Percentiles rank a stretch among this genome's conserved stretches.
Conservation (phyloP, 371 early-diverging fungal genomes). For the Mucor irregularis region DNA sequence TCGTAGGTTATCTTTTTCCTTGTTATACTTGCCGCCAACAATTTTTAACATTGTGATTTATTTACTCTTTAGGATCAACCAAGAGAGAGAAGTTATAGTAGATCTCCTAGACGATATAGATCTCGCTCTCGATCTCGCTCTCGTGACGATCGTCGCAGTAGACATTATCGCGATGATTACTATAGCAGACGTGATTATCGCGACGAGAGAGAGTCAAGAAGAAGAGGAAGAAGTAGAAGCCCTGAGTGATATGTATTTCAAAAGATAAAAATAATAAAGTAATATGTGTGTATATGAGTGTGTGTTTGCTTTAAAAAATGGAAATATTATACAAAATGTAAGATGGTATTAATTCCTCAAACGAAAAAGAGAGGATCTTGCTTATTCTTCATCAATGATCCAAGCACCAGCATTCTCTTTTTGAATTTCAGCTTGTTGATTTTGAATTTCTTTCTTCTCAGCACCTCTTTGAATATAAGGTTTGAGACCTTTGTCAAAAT, state of each 20-base stretch:
- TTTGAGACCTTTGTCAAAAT: constrained; percentile 42
- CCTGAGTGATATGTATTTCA: neutral
- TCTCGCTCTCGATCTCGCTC: constrained; percentile 31
- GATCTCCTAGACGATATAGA: constrained; percentile 24
- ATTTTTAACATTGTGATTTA: neutral
- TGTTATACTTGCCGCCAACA: neutral
- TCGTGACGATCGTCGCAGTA: constrained; percentile 21
- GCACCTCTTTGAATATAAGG: constrained; percentile 49
- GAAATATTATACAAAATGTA: neutral
- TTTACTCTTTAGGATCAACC: constrained; percentile 6
- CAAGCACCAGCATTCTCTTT: constrained; percentile 27
- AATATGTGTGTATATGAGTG: neutral
- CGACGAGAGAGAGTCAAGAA: constrained; percentile 20
- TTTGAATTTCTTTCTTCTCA: constrained; percentile 27
- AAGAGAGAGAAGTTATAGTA: constrained; percentile 17
- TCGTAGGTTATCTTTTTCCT: constrained; percentile 6
- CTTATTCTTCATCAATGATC: constrained; percentile 47
- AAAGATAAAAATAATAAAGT: neutral
- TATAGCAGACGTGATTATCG: constrained; percentile 6
- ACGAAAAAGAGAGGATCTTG: neutral
- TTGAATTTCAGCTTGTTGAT: constrained; percentile 1
- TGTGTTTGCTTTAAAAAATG: neutral
- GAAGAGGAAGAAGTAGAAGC: constrained; percentile 22
- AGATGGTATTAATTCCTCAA: neutral
- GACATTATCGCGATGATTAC: constrained; percentile 22